phyloP scores from a whole-genome alignment of 2,329 filamentous ascomycete genomes.

The Alternaria burnsii region DNA sequence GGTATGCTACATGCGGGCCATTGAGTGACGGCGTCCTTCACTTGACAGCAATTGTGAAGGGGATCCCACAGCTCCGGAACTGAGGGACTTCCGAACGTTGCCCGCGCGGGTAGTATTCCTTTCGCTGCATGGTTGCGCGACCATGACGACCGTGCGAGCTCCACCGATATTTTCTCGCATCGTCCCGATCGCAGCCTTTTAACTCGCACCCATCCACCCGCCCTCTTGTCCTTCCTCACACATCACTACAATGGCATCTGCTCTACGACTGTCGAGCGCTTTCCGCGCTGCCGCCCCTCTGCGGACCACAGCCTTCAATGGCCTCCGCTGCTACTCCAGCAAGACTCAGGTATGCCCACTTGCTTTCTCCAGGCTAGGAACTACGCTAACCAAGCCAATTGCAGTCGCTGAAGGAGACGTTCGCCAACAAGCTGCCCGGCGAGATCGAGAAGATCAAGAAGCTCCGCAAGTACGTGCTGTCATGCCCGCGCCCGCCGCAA shows the following conservation, averaged over 20 bases:
- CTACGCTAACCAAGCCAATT: conserved; percentile 40
- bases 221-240: conserved; percentile 46
- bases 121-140: conserved; percentile 10
- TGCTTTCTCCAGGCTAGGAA: conserved; percentile 13
- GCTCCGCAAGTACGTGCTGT: conserved; percentile 78
- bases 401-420: conserved; percentile 97
- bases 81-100: conserved; percentile 17
- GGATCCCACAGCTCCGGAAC: conserved; percentile 7
- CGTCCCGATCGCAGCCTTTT: conserved; percentile 31
- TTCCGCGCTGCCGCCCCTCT: conserved; percentile 75
- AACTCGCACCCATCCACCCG: conserved; percentile 44
- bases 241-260: conserved; percentile 75
- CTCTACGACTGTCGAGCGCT: conserved; percentile 81
- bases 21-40: neutral
- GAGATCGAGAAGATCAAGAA: conserved; percentile 99
- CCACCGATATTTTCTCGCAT: conserved; percentile 40
- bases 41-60: conserved; percentile 1
- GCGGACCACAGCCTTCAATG: conserved; percentile 79
- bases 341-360: conserved; percentile 78
- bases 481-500: conserved; percentile 14
- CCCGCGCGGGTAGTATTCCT: conserved; percentile 12
- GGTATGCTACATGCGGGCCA: neutral
- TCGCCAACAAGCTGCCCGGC: conserved; percentile 92
- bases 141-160: conserved; percentile 24
- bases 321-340: conserved; percentile 86